Base-by-base conservation (phyloP, 139 green algal species). In the Closterium sp. region DNA sequence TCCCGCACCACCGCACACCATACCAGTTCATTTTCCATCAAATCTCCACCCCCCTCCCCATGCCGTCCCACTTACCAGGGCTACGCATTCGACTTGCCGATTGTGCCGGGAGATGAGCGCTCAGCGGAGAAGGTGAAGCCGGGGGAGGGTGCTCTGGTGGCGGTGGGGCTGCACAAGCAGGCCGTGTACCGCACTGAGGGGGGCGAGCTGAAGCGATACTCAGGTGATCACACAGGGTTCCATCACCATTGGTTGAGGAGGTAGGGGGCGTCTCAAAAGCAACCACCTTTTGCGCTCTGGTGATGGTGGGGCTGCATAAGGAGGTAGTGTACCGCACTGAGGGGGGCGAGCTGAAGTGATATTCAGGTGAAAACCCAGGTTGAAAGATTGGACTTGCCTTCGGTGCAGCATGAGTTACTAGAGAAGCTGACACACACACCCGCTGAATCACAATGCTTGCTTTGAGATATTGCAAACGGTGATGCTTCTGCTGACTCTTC, bases 131-230 rank as follows among this genome's bases (percentile, higher is more conserved):
- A 91, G 9, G 62, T 93, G 90, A 84, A 31, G 24, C 90, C 31
- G 22, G 5, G n/a, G 28, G 50, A 31, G 24, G 32, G 32, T 85
- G 90, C 90, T 9, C 38, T 93, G 24, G 70, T 93, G 22, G 34
- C 90, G 17, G 86, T 91, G 34, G 30, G 88, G 24, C 88, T 93
- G 27, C 38, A 93, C 24, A 93, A 92, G 31, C 24, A 91, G 27
- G 90, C 90, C 13, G 90, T 92, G 30, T 93, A 93, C 30, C 42
- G 62, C 31, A 70, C 90, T 87, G 86, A 93, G 28, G n/a, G 29
- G 24, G 90, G 90, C 24, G 17, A 91, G 27, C 27, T 92, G 32
- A 79, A 29, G 24, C 87, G 38, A 4, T 93, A 29, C 88, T 93
- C 90, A 92, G 90, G 90, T 93, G 32, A 92, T 28, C 3, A 24